A percentile compares a stretch with the other conserved stretches of the same genome.
phyloP scores from a whole-genome alignment of 1,139 yeast species.

The Meyerozyma guilliermondii region DNA sequence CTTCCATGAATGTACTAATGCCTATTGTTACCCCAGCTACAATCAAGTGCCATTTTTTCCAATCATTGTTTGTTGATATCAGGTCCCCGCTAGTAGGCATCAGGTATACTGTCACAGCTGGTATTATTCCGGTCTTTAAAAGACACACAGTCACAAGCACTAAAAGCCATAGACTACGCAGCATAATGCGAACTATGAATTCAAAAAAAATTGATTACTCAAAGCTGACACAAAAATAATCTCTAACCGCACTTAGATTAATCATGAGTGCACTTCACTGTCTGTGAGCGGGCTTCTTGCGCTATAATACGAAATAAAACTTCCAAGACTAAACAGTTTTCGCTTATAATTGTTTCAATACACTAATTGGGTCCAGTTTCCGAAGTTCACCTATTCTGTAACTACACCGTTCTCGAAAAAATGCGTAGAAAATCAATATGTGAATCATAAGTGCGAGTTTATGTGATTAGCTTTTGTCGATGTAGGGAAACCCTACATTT shows the following conservation, averaged over 20 bases:
- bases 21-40: background rate
- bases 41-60: background rate
- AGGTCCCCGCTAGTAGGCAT: background rate
- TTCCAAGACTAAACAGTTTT: too few relatives aligned
- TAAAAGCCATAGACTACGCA: background rate
- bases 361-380: too few relatives aligned
- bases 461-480: too few relatives aligned
- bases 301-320: too few relatives aligned
- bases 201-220: background rate
- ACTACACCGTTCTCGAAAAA: too few relatives aligned
- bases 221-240: background rate
- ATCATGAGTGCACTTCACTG: too few relatives aligned
- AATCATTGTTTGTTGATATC: background rate
- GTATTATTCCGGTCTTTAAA: background rate
- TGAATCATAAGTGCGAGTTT: too few relatives aligned
- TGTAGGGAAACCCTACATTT: too few relatives aligned
- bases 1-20: background rate
- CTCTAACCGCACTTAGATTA: background rate
- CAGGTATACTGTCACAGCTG: background rate
- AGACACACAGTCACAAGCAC: background rate
- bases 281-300: background rate
- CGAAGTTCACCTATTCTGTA: too few relatives aligned
- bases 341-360: too few relatives aligned
- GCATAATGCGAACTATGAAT: slow-evolving; percentile 1
- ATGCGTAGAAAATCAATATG: too few relatives aligned